A percentile compares a stretch with the other conserved stretches of the same genome.
Conservation (phyloP, 177 flowering plant genomes). For the Vitis hybrid region DNA sequence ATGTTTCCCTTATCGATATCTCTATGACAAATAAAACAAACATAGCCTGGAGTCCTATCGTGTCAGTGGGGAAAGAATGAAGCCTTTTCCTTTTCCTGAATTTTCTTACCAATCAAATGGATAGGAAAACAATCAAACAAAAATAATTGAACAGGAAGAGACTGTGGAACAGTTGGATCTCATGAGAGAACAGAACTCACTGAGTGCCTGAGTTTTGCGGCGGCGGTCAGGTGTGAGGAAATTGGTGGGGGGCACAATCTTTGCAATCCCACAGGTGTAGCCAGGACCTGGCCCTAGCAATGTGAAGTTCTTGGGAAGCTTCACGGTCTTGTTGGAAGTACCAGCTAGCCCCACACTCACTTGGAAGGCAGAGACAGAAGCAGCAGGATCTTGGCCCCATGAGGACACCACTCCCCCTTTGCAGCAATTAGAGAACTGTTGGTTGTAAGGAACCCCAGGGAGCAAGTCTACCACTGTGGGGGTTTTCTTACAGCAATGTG, state of each 20-base stretch:
- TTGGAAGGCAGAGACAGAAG: slow-evolving; percentile 52
- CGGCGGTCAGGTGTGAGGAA: slow-evolving; percentile 48
- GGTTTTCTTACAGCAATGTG: slow-evolving; percentile 54
- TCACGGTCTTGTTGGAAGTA: slow-evolving; percentile 56
- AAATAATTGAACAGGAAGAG: too few species aligned
- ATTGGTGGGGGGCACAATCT: slow-evolving; percentile 47
- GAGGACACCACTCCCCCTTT: slow-evolving; percentile 58
- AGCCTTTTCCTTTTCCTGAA: too few species aligned
- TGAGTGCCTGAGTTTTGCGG: slow-evolving; percentile 57
- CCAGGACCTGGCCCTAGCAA: slow-evolving; percentile 58
- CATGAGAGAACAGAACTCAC: slow-evolving; percentile 26
- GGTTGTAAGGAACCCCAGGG: slow-evolving; percentile 61
- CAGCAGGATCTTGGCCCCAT: slow-evolving; percentile 57
- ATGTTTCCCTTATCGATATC: too few species aligned
- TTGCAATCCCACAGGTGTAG: slow-evolving; percentile 63
- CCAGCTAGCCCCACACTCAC: slow-evolving; percentile 52
- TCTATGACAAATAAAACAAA: too few species aligned
- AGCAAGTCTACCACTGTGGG: slow-evolving; percentile 58
- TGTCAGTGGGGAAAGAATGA: too few species aligned
- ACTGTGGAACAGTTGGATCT: background rate
- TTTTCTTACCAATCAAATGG: too few species aligned
- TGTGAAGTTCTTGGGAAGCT: slow-evolving; percentile 57
- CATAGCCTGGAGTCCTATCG: too few species aligned
- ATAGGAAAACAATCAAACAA: too few species aligned
- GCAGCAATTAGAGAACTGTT: slow-evolving; percentile 57